Evolutionary conservation across 1,284 basidiomycete species (phyloP), one percentile per base, ranked within the genome.

Genomic region (Ceratobasidium sp.): DNA sequence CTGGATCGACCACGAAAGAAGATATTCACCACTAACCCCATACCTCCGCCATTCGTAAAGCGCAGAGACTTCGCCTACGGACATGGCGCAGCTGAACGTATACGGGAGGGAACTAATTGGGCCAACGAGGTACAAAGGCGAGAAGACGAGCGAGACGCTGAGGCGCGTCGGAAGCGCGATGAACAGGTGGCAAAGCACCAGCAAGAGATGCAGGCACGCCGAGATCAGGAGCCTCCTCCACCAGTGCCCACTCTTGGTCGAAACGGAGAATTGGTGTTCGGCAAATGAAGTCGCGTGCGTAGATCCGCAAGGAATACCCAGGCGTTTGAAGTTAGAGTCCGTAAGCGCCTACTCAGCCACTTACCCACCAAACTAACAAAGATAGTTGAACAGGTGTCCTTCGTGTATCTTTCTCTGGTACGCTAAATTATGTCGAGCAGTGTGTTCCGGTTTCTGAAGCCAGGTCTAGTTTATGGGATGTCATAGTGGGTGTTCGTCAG

Each of bases 1-100:
- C 59, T 73, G 50, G 71, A 73, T n/a, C 41, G 71, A 31, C 71
- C 71, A n/a, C 57, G 71, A 7, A 73, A 73, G 71, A 73, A 73
- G 59, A 73, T 73, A 63, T 73, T 73, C 27, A 73, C 71, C 19
- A 73, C 71, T 9, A 73, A 73, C 50, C 71, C 71, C 5, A 48
- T 73, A 22, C 71, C 71, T 24, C 71, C 71, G 4, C 48, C 71
- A 36, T 73, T 73, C 45, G 71, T 73, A 15, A 73, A 73, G 50
- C 71, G 71, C 24, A 59, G 71, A 31, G 71, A 73, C 36, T 73
- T 73, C 54, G 71, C 71, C 14, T 73, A 73, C 41, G 71, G 71
- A 7, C 71, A 60, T 45, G 71, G 71, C 7, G 71, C 71, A n/a
- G 71, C 71, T 17, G 71, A 73, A 24, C 71, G 71, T 22, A 62